A percentile compares a stretch with the other conserved stretches of the same genome.
Evolutionary conservation across 345 rosid species (phyloP).

Genomic region (Sonneratia alba): DNA sequence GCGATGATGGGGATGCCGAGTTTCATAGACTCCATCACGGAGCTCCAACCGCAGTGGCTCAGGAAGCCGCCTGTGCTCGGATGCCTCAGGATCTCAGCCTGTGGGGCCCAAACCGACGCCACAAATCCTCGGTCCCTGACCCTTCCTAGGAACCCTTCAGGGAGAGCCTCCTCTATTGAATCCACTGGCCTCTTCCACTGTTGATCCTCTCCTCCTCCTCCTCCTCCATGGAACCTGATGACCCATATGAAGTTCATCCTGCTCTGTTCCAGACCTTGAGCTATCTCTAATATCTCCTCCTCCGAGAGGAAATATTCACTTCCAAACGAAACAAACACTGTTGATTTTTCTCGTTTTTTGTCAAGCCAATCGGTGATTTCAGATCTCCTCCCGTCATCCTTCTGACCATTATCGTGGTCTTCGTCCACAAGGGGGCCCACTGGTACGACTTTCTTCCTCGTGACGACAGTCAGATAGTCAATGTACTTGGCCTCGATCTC

Average conservation of each 20-base stretch:
- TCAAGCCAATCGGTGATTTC: slow-evolving; percentile 17
- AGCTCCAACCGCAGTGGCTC: slow-evolving; percentile 37
- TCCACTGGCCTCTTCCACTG: not conserved
- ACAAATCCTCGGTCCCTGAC: slow-evolving; percentile 12
- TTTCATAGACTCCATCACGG: slow-evolving; percentile 27
- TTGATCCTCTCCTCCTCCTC: not conserved
- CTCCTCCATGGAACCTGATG: slow-evolving; percentile 13
- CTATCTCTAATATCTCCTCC: slow-evolving; percentile 17
- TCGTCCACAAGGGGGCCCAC: slow-evolving; percentile 16
- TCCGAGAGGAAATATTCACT: slow-evolving; percentile 17
- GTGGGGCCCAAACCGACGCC: slow-evolving; percentile 19
- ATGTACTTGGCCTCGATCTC: slow-evolving; percentile 18
- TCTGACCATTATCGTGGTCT: not conserved
- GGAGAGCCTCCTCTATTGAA: slow-evolving; percentile 6
- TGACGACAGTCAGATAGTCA: slow-evolving; percentile 8
- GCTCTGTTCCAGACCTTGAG: slow-evolving; percentile 16
- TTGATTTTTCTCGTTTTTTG: slow-evolving; percentile 11
- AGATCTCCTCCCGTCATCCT: not conserved
- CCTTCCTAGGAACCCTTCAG: slow-evolving; percentile 17
- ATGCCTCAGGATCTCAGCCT: slow-evolving; percentile 14
- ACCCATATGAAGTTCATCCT: slow-evolving; percentile 19
- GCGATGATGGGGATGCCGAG: slow-evolving; percentile 26
- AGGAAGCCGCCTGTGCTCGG: slow-evolving; percentile 24
- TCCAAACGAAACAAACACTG: slow-evolving; percentile 23
- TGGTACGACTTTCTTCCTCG: slow-evolving; percentile 11